Conservation (phyloP, 1,284 basidiomycete species). For the Meira nashicola region DNA sequence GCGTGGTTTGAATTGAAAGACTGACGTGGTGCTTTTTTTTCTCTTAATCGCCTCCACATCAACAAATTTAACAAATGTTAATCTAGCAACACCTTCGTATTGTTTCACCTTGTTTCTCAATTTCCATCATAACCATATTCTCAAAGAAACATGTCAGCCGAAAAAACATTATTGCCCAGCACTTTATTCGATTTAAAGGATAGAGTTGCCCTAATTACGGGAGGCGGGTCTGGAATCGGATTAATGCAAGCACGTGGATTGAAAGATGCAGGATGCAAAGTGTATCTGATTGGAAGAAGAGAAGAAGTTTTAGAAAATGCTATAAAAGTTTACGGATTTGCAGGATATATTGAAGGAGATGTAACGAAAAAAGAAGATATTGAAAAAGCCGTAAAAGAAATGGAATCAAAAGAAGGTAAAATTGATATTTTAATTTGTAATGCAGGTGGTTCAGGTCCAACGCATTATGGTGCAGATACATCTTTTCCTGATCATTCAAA, state of each 20-base stretch:
- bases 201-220: constrained; percentile 67
- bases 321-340: constrained; percentile 25
- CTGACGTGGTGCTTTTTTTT: too few species aligned
- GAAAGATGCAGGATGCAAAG: constrained; percentile 71
- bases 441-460: constrained; percentile 30
- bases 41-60: too few species aligned
- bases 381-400: constrained; percentile 14
- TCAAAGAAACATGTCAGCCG: too few species aligned
- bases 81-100: too few species aligned
- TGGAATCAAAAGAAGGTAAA: constrained; percentile 25
- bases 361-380: constrained; percentile 15
- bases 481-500: constrained; percentile 21
- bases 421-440: constrained; percentile 33
- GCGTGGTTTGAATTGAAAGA: too few species aligned
- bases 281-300: constrained; percentile 59
- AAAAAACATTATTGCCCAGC: too few species aligned
- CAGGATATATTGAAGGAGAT: constrained; percentile 14
- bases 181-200: constrained; percentile 33
- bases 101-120: too few species aligned
- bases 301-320: constrained; percentile 28
- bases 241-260: constrained; percentile 70
- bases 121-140: too few species aligned
- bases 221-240: constrained; percentile 71
- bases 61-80: too few species aligned
- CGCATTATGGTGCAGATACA: constrained; percentile 31